A percentile compares a stretch with the other conserved stretches of the same genome.
Evolutionary conservation across 176 grass and related monocot genomes (phyloP).

Genomic region (Zoysia pacifica): DNA sequence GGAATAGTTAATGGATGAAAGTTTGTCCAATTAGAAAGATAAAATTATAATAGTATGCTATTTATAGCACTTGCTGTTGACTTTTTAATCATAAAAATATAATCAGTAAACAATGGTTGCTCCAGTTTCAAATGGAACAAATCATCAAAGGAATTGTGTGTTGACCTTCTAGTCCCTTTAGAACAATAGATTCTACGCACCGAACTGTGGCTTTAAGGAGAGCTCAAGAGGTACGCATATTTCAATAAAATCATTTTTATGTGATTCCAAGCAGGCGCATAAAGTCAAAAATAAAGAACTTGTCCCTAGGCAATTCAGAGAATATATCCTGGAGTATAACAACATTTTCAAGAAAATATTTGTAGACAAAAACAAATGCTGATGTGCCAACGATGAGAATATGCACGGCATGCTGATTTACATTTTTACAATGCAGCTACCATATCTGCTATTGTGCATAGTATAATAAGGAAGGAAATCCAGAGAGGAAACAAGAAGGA

Average conservation of each 20-base stretch:
- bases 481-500: not conserved
- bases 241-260: constrained; percentile 6
- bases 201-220: constrained; percentile 22
- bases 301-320: constrained; percentile 7
- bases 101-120: constrained; percentile 5
- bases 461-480: not conserved
- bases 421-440: not conserved
- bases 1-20: not conserved
- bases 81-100: not conserved
- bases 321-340: constrained; percentile 45
- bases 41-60: not conserved
- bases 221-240: constrained; percentile 31
- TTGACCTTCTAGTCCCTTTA: constrained; percentile 11
- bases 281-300: constrained; percentile 22
- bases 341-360: constrained; percentile 28
- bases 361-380: constrained; percentile 15
- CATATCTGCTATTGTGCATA: not conserved
- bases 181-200: constrained; percentile 22
- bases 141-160: not conserved
- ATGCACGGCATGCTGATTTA: constrained; percentile 6
- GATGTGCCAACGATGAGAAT: constrained; percentile 4
- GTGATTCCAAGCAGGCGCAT: constrained; percentile 1
- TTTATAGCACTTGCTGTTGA: not conserved
- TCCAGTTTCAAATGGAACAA: constrained; percentile 43
- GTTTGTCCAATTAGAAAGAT: not conserved